Evolutionary conservation across 2,329 filamentous ascomycete species (phyloP), one percentile per base, ranked within the genome.

Genomic region (Penicillium sp.): DNA sequence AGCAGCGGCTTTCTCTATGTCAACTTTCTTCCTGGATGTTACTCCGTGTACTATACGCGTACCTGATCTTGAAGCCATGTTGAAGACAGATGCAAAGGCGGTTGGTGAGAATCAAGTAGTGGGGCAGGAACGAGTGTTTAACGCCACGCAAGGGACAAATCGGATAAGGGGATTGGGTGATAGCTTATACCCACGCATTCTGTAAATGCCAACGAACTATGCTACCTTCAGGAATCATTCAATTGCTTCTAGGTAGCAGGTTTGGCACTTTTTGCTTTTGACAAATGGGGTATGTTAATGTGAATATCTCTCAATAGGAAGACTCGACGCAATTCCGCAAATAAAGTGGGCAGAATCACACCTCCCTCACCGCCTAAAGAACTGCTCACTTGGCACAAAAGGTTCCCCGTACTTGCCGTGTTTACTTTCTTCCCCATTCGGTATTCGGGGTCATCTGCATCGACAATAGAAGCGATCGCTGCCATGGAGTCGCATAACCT

Each of bases 401-500:
- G 3, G 52, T 4, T 39, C 13, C 46, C 64, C 63, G 55, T 28
- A 64, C 17, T 28, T 28, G 10, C 46, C 44, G 54, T 72, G 69
- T 72, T 72, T 72, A 72, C 66, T 59, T 66, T 71, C 67, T 70
- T 66, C 69, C 69, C 49, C 46, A 67, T 72, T 67, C 49, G 69
- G 66, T 60, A 58, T 58, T 49, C 43, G 48, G 38, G 37, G 41
- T 38, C 26, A 35, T 38, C 46, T 39, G 46, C 47, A 49, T 50
- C 48, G 53, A 51, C 52, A 57, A 53, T 40, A 44, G 46, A 53
- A 53, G 39, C 22, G 43, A 52, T 52, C 40, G 42, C 31, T 42
- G 62, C 58, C 55, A 75, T 75, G 72, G 72, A 75, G 56, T 55
- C 66, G 35, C 64, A 69, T 40, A 81, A 77, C 62, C 68, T 84